These are phyloP conservation scores for Biancaea sappan DNA, from an alignment of 306 rosid genomes.

Conservation along the genomic window DNA sequence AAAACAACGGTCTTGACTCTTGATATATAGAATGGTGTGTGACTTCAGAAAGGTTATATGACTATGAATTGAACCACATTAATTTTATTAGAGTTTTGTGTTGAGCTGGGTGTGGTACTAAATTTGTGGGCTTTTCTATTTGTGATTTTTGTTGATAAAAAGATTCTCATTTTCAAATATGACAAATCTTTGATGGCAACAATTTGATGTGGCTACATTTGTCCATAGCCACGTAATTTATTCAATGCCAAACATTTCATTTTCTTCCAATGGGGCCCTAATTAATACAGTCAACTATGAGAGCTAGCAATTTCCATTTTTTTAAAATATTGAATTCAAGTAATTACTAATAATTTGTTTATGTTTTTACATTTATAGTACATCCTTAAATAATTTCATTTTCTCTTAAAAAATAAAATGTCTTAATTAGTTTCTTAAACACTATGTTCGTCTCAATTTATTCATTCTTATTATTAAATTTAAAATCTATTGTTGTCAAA, in stretches of 20 bases:
- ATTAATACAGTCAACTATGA: constrained; percentile 11
- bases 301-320: background rate
- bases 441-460: too few relatives aligned
- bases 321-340: background rate
- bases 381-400: too few relatives aligned
- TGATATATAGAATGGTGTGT: constrained; percentile 5
- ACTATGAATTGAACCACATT: constrained; percentile 7
- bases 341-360: background rate
- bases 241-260: constrained; percentile 9
- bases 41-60: constrained; percentile 20
- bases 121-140: constrained; percentile 24
- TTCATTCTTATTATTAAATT: too few relatives aligned
- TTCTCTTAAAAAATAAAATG: too few relatives aligned
- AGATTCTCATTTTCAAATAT: background rate
- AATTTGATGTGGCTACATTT: constrained; percentile 34
- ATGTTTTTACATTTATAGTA: too few relatives aligned
- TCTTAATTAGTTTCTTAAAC: too few relatives aligned
- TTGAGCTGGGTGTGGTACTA: background rate
- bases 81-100: constrained; percentile 30
- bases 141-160: background rate
- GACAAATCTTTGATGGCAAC: constrained; percentile 21
- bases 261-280: background rate
- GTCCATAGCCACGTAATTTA: constrained; percentile 3
- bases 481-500: too few relatives aligned
- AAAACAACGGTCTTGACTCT: too few relatives aligned